Evolutionary conservation across 2,329 filamentous ascomycete species (phyloP).

Genomic region (Fusarium sp.): DNA sequence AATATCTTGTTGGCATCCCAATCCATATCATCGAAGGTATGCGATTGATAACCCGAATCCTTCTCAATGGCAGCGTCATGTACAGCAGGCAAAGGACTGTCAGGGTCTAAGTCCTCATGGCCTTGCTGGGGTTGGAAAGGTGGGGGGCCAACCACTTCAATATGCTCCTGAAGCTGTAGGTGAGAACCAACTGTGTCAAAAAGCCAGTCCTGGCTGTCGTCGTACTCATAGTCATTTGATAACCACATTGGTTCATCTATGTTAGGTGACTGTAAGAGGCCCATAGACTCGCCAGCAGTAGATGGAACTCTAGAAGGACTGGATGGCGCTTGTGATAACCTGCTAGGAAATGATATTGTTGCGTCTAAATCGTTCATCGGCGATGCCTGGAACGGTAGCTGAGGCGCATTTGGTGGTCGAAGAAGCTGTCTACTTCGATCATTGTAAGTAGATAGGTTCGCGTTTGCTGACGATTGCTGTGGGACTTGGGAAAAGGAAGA

Average conservation of each 20-base stretch:
- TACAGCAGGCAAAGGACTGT: not conserved
- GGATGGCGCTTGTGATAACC: constrained; percentile 19
- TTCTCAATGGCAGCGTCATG: constrained; percentile 18
- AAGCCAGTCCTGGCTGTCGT: not conserved
- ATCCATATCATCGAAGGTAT: constrained; percentile 3
- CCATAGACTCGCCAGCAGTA: constrained; percentile 26
- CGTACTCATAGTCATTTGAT: not conserved
- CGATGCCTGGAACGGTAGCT: not conserved
- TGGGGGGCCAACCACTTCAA: not conserved
- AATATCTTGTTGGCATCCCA: constrained; percentile 16
- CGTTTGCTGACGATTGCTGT: not conserved
- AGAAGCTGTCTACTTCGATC: not conserved
- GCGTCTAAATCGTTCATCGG: constrained; percentile 6
- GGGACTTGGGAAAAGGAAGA: not conserved
- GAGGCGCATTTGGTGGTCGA: not conserved
- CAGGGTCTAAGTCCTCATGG: not conserved
- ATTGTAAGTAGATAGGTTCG: not conserved
- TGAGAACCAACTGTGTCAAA: constrained; percentile 23
- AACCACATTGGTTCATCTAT: constrained; percentile 12
- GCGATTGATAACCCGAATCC: constrained; percentile 26
- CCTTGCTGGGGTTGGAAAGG: constrained; percentile 9
- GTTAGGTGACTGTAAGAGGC: constrained; percentile 18
- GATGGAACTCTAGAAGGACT: constrained; percentile 31
- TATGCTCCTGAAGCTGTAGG: constrained; percentile 15
- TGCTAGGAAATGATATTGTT: constrained; percentile 4